These are phyloP conservation scores for Saturnispora sekii DNA, from an alignment of 805 yeast genomes.

Conservation along the genomic window DNA sequence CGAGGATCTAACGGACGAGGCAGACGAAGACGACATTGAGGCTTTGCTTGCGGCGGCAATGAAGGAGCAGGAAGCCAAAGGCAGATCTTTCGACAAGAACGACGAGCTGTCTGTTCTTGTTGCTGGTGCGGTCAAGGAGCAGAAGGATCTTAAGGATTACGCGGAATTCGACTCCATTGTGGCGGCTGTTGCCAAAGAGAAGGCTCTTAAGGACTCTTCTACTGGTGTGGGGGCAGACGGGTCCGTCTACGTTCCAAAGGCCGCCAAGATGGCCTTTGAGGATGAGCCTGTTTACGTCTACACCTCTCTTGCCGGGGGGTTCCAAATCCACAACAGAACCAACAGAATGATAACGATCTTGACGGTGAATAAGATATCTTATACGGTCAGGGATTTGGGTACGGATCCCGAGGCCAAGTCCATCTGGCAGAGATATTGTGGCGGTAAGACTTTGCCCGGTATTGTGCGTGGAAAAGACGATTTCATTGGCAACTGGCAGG, in stretches of 20 bases:
- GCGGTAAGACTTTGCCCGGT: slow-evolving; percentile 74
- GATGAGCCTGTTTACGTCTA: slow-evolving; percentile 62
- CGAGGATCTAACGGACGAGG: background rate
- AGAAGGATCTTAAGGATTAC: slow-evolving; percentile 9
- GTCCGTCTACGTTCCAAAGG: slow-evolving; percentile 27
- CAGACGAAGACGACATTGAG: slow-evolving; percentile 6
- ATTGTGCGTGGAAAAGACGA: slow-evolving; percentile 76
- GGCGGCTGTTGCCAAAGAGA: slow-evolving; percentile 23
- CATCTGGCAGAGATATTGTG: slow-evolving; percentile 68
- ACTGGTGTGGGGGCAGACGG: slow-evolving; percentile 11
- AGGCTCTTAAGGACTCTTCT: slow-evolving; percentile 9
- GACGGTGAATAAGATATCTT: slow-evolving; percentile 61
- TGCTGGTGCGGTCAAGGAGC: slow-evolving; percentile 4
- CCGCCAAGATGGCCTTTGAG: slow-evolving; percentile 28
- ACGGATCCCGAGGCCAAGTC: slow-evolving; percentile 80
- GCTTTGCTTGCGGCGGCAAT: slow-evolving; percentile 3
- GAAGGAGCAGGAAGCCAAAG: slow-evolving; percentile 4
- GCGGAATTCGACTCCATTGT: slow-evolving; percentile 20
- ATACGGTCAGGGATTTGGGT: slow-evolving; percentile 67
- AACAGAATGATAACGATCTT: slow-evolving; percentile 67
- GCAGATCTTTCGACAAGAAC: slow-evolving; percentile 2
- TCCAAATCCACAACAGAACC: slow-evolving; percentile 68
- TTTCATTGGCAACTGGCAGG: slow-evolving; percentile 77
- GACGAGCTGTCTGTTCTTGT: slow-evolving; percentile 5
- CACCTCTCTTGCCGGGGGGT: slow-evolving; percentile 85